These are phyloP conservation scores for Epicoccum sorghinum DNA, from an alignment of 2,329 filamentous ascomycete genomes.

Conservation along the genomic window DNA sequence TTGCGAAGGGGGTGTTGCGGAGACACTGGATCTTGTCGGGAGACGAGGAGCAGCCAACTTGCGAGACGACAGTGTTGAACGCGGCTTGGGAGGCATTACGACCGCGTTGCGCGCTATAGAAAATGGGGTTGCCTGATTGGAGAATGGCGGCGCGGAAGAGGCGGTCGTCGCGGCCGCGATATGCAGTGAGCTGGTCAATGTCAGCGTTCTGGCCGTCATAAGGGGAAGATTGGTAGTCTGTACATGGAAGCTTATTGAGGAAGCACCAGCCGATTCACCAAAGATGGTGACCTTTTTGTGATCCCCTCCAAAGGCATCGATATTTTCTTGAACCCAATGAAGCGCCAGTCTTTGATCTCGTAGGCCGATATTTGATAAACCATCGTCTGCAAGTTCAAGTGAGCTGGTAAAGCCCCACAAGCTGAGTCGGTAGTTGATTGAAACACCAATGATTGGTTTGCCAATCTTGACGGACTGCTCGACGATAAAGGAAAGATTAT, in stretches of 20 bases:
- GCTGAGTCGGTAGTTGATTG: slow-evolving; percentile 35
- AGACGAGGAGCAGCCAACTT: slow-evolving; percentile 21
- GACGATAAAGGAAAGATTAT: slow-evolving; percentile 54
- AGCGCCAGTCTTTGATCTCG: slow-evolving; percentile 60
- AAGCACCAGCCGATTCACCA: slow-evolving; percentile 35
- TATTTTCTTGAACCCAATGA: slow-evolving; percentile 60
- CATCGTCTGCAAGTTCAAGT: slow-evolving; percentile 23
- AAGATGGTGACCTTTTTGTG: slow-evolving; percentile 55
- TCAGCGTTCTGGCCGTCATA: slow-evolving; percentile 46
- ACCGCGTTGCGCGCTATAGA: slow-evolving; percentile 21
- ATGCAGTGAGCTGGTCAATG: slow-evolving; percentile 51
- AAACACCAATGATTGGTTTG: slow-evolving; percentile 32
- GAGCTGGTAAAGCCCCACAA: slow-evolving; percentile 28
- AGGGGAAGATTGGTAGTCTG: slow-evolving; percentile 14
- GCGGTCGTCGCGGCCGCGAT: slow-evolving; percentile 54
- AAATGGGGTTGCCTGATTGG: slow-evolving; percentile 47
- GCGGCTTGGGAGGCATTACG: slow-evolving; percentile 22
- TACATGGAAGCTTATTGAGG: slow-evolving; percentile 42
- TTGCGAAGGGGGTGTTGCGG: slow-evolving; percentile 63
- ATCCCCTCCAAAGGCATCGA: slow-evolving; percentile 56
- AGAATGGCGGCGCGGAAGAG: slow-evolving; percentile 55
- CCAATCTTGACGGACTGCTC: slow-evolving; percentile 30
- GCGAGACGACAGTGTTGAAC: slow-evolving; percentile 37
- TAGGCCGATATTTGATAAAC: slow-evolving; percentile 55
- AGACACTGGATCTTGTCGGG: slow-evolving; percentile 51